Evolutionary conservation across 495 filamentous ascomycete genomes (phyloP), one percentile per base, ranked within the genome.

Genomic region (Penicillium tannophilum): DNA sequence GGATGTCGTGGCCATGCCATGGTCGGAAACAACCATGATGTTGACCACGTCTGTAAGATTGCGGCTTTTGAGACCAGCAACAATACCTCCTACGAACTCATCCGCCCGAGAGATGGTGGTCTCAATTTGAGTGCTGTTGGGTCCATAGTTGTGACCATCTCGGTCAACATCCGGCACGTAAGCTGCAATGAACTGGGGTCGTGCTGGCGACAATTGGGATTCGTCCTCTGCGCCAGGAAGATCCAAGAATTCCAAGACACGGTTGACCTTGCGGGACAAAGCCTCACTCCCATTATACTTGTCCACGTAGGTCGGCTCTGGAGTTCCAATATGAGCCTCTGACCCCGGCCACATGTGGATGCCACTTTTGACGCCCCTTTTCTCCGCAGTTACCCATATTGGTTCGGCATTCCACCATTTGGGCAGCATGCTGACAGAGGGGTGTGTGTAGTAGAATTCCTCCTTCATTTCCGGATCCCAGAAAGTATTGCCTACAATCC

Each of bases 301-400:
- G 71, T 98, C 94, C 41, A 97, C 65, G 69, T 87, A 90, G 7
- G 80, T 84, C 1, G 91, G 91, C 44, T 91, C 87, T 33, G 84
- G 72, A 10, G 75, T 77, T 24, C 83, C 77, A 57, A 80, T 76
- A 62, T 90, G 86, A 1, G 91, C 92, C 72, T 98, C 95, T 19
- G 88, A 93, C 3, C 95, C 94, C 0, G 95, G 94, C 94, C 94
- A 99, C 94, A 99, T 99, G 68, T 98, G 95, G 28, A 98, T 86
- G 16, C 90, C 95, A 30, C 84, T 85, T 54, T 79, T 83, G 49
- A 96, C 76, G 6, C 86, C 86, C 53, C 86, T 83, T 35, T 86
- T 85, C 67, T 97, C 93, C 7, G 94, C 93, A 0, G 94, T 93
- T 35, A 88, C 86, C 94, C 94, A 99, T 43, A 99, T 74, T 0